These are phyloP conservation scores for Poterioochromonas sp. DNA, from an alignment of 352 stramenopile genomes.

Conservation along the genomic window DNA sequence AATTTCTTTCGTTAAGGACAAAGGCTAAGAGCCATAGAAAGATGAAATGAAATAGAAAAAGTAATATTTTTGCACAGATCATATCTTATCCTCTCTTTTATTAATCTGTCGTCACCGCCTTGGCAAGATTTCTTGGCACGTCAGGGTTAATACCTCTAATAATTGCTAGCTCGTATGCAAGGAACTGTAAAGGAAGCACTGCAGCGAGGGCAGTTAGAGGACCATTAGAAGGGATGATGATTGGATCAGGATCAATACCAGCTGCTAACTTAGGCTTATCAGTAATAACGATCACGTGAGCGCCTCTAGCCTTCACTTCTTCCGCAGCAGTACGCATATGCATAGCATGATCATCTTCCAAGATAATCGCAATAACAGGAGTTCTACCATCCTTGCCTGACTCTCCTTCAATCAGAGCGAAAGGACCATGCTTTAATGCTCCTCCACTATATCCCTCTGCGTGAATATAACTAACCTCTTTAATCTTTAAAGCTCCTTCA, in stretches of 20 bases:
- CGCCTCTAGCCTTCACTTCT: constrained; percentile 85
- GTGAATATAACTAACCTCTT: constrained; percentile 97
- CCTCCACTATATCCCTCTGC: constrained; percentile 93
- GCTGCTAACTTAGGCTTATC: constrained; percentile 85
- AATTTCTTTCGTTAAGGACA: too few relatives aligned
- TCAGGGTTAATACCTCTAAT: constrained; percentile 93
- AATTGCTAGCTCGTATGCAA: constrained; percentile 90
- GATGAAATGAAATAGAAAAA: too few relatives aligned
- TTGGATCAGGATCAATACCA: constrained; percentile 72
- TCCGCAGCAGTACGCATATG: constrained; percentile 78
- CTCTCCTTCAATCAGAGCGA: constrained; percentile 91
- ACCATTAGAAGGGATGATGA: constrained; percentile 91
- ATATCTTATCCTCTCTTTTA: constrained; percentile 35
- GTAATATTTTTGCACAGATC: constrained; percentile 19
- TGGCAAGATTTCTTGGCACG: constrained; percentile 92
- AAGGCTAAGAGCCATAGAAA: too few relatives aligned
- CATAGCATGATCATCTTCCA: constrained; percentile 88
- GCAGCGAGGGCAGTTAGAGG: constrained; percentile 87
- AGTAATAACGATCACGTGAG: constrained; percentile 93
- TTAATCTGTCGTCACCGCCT: constrained; percentile 97
- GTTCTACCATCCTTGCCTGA: constrained; percentile 83
- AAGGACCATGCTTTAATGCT: constrained; percentile 95
- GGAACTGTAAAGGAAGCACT: constrained; percentile 83
- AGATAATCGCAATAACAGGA: constrained; percentile 90
- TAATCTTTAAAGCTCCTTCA: constrained; percentile 96